Percentiles rank a stretch among this genome's conserved stretches.
Evolutionary conservation across 2,329 filamentous ascomycete species (phyloP).

Genomic region (Emmonsia crescens): DNA sequence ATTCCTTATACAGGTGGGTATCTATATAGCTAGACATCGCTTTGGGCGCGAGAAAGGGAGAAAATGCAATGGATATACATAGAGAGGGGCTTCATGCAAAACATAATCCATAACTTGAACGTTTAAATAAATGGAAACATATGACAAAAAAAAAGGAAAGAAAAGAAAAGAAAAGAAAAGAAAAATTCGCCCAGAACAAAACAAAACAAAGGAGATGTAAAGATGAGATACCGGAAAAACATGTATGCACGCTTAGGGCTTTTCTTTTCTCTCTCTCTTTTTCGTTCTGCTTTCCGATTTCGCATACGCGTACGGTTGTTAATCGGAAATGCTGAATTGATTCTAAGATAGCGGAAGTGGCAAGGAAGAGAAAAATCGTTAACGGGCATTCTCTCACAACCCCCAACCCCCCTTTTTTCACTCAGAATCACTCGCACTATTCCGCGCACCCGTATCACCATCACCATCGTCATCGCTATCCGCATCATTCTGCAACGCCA

Average conservation of each 20-base stretch:
- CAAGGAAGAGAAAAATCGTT: background rate
- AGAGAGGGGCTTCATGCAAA: background rate
- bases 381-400: background rate
- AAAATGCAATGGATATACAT: background rate
- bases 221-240: background rate
- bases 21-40: background rate
- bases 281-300: background rate
- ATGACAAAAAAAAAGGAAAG: constrained; percentile 4
- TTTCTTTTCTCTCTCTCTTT: background rate
- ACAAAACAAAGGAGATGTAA: background rate
- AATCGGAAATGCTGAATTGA: background rate
- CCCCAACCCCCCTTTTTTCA: background rate
- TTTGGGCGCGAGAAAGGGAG: background rate
- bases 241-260: background rate
- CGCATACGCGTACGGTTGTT: background rate
- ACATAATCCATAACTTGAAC: background rate
- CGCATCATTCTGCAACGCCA: constrained; percentile 26
- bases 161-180: background rate
- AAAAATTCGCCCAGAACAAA: background rate
- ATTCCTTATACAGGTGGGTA: background rate
- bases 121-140: background rate
- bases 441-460: background rate
- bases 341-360: background rate
- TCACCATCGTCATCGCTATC: constrained; percentile 22
- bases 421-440: constrained; percentile 25